phyloP scores from a whole-genome alignment of 2,329 filamentous ascomycete species.

The Coniochaeta pulveracea region DNA sequence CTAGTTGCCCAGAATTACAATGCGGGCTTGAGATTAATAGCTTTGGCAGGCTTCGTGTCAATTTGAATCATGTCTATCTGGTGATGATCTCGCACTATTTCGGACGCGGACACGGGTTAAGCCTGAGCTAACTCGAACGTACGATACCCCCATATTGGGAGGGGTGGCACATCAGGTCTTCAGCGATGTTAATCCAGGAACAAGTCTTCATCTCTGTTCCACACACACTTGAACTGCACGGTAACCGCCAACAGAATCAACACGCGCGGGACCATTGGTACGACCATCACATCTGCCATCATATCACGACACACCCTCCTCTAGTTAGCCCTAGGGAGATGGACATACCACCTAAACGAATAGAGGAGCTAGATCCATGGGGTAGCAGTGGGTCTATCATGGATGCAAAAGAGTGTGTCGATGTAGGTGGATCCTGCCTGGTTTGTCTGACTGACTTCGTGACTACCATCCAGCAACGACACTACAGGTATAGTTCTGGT shows the following conservation, averaged over 20 bases:
- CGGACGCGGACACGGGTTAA: background rate
- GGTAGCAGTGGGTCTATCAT: background rate
- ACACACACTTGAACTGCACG: background rate
- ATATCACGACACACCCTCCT: constrained; percentile 1
- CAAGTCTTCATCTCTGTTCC: background rate
- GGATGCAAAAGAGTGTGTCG: background rate
- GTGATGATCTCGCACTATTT: background rate
- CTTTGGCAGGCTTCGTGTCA: no score
- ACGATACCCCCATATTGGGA: background rate
- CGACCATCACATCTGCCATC: constrained; percentile 1
- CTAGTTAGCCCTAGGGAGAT: background rate
- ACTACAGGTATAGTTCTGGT: background rate
- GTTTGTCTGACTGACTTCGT: constrained; percentile 2
- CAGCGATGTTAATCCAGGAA: background rate
- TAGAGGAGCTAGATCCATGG: background rate
- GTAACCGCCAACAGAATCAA: background rate
- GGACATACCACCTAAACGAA: background rate
- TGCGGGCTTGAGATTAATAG: no score
- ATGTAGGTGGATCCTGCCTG: background rate
- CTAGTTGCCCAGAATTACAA: background rate
- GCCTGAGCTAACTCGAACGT: background rate
- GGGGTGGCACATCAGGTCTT: background rate
- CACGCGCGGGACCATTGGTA: background rate
- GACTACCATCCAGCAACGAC: constrained; percentile 1
- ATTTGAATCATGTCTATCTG: background rate